phyloP scores from a whole-genome alignment of 495 filamentous ascomycete species.

The Rusavskia elegans region DNA sequence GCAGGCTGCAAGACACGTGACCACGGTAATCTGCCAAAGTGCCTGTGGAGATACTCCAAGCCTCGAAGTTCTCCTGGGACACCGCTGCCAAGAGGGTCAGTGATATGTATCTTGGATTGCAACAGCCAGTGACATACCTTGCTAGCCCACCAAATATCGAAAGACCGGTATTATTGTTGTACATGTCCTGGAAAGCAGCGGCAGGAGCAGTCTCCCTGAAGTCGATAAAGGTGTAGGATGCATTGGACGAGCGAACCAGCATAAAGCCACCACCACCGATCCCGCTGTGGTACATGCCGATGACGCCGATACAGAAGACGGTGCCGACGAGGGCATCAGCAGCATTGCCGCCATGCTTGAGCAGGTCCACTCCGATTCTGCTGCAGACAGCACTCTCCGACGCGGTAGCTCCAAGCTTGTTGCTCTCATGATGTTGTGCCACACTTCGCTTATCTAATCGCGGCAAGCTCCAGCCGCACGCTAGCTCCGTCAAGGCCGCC shows the following conservation, averaged over 20 bases:
- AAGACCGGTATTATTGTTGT: conserved; percentile 34
- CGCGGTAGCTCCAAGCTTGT: conserved; percentile 57
- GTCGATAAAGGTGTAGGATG: conserved; percentile 54
- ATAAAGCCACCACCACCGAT: conserved; percentile 85
- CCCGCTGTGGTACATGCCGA: conserved; percentile 66
- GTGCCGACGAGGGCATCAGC: conserved; percentile 63
- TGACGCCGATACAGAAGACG: conserved; percentile 57
- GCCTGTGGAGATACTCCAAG: conserved; percentile 55
- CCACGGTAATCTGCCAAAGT: conserved; percentile 60
- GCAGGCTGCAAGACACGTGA: conserved; percentile 51
- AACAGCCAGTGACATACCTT: conserved; percentile 23
- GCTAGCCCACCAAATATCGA: conserved; percentile 47
- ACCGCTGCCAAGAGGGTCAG: conserved; percentile 27
- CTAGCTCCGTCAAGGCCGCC: neutral
- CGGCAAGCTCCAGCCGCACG: neutral
- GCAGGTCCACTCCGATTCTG: conserved; percentile 53
- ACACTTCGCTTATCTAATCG: neutral
- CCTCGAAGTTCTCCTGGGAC: conserved; percentile 75
- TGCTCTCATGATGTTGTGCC: conserved; percentile 13
- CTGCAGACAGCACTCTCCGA: conserved; percentile 65
- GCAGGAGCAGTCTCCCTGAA: conserved; percentile 77
- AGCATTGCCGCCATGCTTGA: conserved; percentile 56
- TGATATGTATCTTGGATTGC: neutral
- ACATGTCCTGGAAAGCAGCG: conserved; percentile 69
- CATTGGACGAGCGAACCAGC: conserved; percentile 38